Conservation (phyloP, 2,329 filamentous ascomycete genomes). For the Boeremia lycopersici region DNA sequence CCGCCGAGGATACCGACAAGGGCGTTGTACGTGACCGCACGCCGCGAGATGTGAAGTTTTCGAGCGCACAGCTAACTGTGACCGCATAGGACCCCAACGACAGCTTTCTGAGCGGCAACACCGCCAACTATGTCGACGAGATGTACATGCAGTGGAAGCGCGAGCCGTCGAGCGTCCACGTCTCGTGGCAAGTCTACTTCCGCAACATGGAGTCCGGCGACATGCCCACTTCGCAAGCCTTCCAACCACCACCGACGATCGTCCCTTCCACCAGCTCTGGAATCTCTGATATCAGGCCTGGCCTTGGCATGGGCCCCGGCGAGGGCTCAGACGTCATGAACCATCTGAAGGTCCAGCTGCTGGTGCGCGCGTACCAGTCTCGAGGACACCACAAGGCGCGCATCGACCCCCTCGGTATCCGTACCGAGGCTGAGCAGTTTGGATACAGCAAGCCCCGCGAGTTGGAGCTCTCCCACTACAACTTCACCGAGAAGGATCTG, state of each 20-base stretch:
- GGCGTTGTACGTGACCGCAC: constrained; percentile 61
- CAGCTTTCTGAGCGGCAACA: constrained; percentile 94
- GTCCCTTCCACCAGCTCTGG: constrained; percentile 81
- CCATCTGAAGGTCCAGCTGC: constrained; percentile 96
- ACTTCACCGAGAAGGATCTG: constrained; percentile 92
- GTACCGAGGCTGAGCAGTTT: constrained; percentile 81
- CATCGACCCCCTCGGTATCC: constrained; percentile 94
- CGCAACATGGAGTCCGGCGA: constrained; percentile 98
- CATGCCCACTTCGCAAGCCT: constrained; percentile 97
- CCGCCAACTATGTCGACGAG: constrained; percentile 98
- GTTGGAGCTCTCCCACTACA: constrained; percentile 89
- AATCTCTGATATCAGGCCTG: constrained; percentile 72
- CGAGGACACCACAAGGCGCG: constrained; percentile 98
- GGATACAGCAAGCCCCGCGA: constrained; percentile 90
- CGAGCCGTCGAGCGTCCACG: constrained; percentile 89
- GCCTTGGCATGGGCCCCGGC: constrained; percentile 67
- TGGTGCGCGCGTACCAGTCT: constrained; percentile 96
- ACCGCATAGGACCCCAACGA: constrained; percentile 77
- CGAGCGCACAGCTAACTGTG: constrained; percentile 31
- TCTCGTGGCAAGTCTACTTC: constrained; percentile 99
- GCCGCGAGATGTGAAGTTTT: constrained; percentile 4
- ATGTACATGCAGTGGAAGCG: constrained; percentile 99
- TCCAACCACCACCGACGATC: constrained; percentile 92
- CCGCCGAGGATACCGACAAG: constrained; percentile 63
- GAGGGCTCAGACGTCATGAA: constrained; percentile 86